Evolutionary conservation across 345 rosid genomes (phyloP), one percentile per base, ranked within the genome.

Genomic region (Ceriops tagal): DNA sequence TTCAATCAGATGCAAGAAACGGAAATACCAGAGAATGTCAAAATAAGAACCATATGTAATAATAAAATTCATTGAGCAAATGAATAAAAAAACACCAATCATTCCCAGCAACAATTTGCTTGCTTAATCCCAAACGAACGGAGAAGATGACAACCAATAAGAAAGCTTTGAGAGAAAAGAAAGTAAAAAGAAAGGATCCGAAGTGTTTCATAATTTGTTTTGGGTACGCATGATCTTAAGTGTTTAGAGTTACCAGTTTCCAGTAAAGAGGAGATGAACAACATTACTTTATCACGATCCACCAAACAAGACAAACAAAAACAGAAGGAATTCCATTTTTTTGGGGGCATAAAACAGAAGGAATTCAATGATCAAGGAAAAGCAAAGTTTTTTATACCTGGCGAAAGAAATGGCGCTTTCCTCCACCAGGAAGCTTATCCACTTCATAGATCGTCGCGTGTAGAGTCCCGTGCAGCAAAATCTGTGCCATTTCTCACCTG

Each of bases 381-480:
- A 11, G 18, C 16, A 13, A 13, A 43, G 15, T 3, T 13, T 43
- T 21, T 56, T 56, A 65, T 70, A 95, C 99, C 96, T 84, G 76
- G 58, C 79, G 83, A n/a, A 93, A 83, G 86, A 95, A 87, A 70
- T 67, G 63, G 31, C 32, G 65, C 2, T 84, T 86, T 46, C 84
- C 88, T 22, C 86, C 86, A 3, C 80, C 85, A 43, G 81, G 79
- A 75, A 95, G 88, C 57, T 52, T 62, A 77, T 95, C 93, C 57
- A 86, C 92, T 71, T 95, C 97, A 70, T 89, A 95, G 91, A 92
- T 76, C 72, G 99, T 92, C 8, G 74, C 96, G 64, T 95, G 97
- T 57, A 95, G 81, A 64, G 92, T 92, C 51, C 99, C 99, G 63
- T 95, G 97, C 27, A 95, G 70, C 71, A 79, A 75, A 65, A 75